Evolutionary conservation across 345 rosid genomes (phyloP).

Genomic region (Crucihimalaya himalaica): DNA sequence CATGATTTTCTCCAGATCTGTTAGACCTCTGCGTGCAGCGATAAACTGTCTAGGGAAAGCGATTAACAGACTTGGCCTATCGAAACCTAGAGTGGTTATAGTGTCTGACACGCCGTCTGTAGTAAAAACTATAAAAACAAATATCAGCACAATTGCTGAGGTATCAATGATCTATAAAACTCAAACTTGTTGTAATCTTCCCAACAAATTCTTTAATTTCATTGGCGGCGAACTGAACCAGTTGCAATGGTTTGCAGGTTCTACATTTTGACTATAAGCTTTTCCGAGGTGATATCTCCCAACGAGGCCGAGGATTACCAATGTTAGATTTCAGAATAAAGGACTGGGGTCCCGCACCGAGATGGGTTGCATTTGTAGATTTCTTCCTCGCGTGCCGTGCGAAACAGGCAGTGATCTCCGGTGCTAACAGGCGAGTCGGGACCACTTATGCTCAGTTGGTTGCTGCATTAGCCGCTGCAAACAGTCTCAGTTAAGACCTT

Average conservation of each 20-base stretch:
- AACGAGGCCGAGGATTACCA: conserved; percentile 40
- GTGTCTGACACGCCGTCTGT: conserved; percentile 90
- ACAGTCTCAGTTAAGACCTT: conserved; percentile 60
- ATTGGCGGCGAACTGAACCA: conserved; percentile 1
- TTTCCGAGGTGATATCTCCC: conserved; percentile 64
- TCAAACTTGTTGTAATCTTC: neutral
- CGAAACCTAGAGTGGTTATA: conserved; percentile 71
- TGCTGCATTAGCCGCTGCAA: conserved; percentile 88
- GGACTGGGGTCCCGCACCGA: conserved; percentile 99
- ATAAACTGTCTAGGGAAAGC: conserved; percentile 69
- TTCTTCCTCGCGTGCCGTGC: conserved; percentile 95
- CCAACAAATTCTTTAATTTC: neutral
- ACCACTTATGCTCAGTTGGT: conserved; percentile 92
- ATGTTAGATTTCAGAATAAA: conserved; percentile 68
- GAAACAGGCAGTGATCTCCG: conserved; percentile 72
- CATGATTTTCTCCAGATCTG: conserved; percentile 57
- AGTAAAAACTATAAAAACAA: conserved; percentile 48
- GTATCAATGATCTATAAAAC: conserved; percentile 46
- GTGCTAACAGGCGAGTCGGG: conserved; percentile 90
- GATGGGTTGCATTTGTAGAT: conserved; percentile 99
- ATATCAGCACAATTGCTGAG: conserved; percentile 77
- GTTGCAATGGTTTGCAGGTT: conserved; percentile 54
- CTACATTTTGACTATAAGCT: conserved; percentile 74
- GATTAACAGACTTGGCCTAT: conserved; percentile 40
- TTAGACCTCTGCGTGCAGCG: conserved; percentile 74